These are phyloP conservation scores for Venturiaceae sp. DNA, from an alignment of 2,329 filamentous ascomycete genomes.

Conservation along the genomic window DNA sequence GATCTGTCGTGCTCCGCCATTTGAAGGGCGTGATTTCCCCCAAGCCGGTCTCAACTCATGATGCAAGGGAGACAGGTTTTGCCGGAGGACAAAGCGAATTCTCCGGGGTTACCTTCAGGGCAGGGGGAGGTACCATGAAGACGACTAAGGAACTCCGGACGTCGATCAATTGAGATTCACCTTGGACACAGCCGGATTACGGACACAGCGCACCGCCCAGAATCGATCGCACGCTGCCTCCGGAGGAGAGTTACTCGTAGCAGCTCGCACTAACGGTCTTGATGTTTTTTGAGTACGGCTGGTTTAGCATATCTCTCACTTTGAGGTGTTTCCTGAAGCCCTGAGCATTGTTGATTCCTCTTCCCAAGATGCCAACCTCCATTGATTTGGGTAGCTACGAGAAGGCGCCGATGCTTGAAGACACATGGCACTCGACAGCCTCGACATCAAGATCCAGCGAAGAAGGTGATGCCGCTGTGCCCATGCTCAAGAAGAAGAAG, in stretches of 20 bases:
- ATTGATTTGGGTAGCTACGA: neutral
- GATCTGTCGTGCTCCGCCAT: too few species aligned
- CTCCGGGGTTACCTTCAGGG: neutral
- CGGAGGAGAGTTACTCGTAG: too few species aligned
- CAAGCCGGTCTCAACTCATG: neutral
- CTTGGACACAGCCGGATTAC: neutral
- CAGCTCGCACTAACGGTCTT: neutral
- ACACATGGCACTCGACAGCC: neutral
- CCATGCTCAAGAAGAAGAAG: neutral
- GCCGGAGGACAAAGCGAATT: neutral
- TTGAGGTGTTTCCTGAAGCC: neutral
- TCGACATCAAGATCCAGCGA: neutral
- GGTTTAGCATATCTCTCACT: neutral
- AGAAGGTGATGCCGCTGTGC: neutral
- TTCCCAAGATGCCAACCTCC: neutral
- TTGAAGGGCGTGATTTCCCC: neutral
- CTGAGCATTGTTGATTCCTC: neutral
- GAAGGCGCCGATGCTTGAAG: slow-evolving; percentile 4
- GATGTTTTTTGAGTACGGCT: too few species aligned
- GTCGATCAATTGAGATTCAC: neutral
- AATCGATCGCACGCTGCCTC: neutral
- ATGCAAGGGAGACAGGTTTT: neutral
- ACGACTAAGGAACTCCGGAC: neutral
- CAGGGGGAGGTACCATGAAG: neutral
- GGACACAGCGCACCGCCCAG: neutral